Base-by-base conservation (phyloP, 108 stramenopile species). In the Ochromonas danica region DNA sequence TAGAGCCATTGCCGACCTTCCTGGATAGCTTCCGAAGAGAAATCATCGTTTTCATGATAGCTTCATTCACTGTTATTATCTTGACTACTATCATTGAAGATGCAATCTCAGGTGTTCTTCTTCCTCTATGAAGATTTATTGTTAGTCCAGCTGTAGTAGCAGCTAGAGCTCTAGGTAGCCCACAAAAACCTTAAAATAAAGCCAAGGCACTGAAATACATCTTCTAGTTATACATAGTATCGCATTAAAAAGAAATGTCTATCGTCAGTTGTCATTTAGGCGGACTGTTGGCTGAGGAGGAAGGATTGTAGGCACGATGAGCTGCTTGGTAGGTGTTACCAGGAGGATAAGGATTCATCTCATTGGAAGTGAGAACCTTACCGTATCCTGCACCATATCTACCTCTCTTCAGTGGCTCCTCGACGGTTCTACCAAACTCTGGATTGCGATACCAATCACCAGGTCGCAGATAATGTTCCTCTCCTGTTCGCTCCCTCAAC, bases 401-500 rank as follows among this genome's bases (percentile, higher is more conserved):
- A 6, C 51, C 51, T 27, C 72, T 27, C 40, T 75, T 75, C 6
- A 6, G 35, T 31, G 72, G 72, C 6, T 75, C 72, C 6, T 27
- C 40, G 6, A 75, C 51, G 22, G 10, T 27, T 28, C 72, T 38
- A 14, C 72, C 72, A 25, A 75, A 75, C 25, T 75, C 72, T 14
- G 51, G 45, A 41, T 75, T 75, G 6, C 72, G 36, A 33, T 57
- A 57, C 72, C 72, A 75, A 36, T 75, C 72, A 57, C 72, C 72
- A 27, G 72, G 72, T 6, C 72, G 14, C 43, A 75, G 10, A 36
- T 57, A 75, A 57, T 45, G 31, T 41, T 27, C 6, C 27, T 41
- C 43, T 6, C 72, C 72, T 27, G 72, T 45, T 41, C 63, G 3
- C 3, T 28, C 31, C 27, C 63, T 6, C 40, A 75, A 60, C 10